Base-by-base conservation (phyloP, 768 basidiomycete genomes). In the Strobilomyces confusus region DNA sequence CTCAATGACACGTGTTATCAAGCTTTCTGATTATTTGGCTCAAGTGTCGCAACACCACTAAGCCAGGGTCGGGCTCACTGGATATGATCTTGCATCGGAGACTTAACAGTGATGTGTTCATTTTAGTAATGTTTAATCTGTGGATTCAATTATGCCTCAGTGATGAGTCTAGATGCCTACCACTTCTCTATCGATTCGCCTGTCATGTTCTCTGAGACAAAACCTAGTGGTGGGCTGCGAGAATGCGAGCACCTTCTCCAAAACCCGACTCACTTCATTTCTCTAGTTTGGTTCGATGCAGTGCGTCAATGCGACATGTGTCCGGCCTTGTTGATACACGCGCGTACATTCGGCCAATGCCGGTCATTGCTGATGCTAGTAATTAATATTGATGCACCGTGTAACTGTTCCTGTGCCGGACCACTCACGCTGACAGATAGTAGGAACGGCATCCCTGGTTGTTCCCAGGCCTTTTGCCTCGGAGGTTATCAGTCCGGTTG, bases 11-110 rank as follows among this genome's bases (percentile, higher is more conserved):
- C 14, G 29, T 26, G 11, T 14, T 13, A 54, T n/a, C 25, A 52
- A 81, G 80, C 73, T 84, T 30, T 82, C 82, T 22, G 83, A 83
- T 63, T 88, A 88, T 61, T 69, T 87, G 44, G 85, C 86, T 9
- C 79, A 84, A 60, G 86, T 87, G 78, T 83, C 82, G 78, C 83
- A 81, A 49, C 75, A 70, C 50, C 75, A 69, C 44, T 74, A 58
- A 74, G 41, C 37, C 11, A 33, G 11, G 23, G 5, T 45, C 8
- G 25, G 42, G 22, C 17, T 44, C 14, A 13, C 36, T 48, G 38
- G 33, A 44, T 41, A 36, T 5, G 36, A 46, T 47, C 29, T 51
- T 36, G 43, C 37, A 40, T 36, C 14, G 22, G 43, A 49, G 40
- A 48, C 43, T 13, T 13, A 51, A 50, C 50, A 40, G 43, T 29